These are phyloP conservation scores for Morella rubra DNA, from an alignment of 306 rosid genomes.

Conservation along the genomic window DNA sequence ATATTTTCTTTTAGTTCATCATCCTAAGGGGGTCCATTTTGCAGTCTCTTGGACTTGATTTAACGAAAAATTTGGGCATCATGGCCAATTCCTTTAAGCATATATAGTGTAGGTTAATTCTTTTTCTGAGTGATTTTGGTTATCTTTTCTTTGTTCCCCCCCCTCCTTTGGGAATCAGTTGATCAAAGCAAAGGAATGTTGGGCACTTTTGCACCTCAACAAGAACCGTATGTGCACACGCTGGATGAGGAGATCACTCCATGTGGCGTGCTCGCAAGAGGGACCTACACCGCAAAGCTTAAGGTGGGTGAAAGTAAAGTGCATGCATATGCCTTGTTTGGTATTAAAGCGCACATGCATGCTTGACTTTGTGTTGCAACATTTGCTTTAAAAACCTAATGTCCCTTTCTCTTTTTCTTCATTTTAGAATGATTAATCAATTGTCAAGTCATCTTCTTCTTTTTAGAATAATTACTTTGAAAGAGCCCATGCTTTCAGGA, in stretches of 20 bases:
- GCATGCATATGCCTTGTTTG: constrained; percentile 1
- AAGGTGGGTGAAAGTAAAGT: constrained; percentile 49
- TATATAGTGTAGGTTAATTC: not conserved
- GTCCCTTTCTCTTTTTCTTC: not conserved
- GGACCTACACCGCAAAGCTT: constrained; percentile 76
- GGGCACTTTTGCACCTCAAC: constrained; percentile 91
- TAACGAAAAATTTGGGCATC: not conserved
- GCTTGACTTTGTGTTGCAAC: not conserved
- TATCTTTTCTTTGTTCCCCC: not conserved
- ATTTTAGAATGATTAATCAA: not conserved
- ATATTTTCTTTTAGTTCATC: not conserved
- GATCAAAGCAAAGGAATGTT: constrained; percentile 87
- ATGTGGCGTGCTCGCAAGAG: constrained; percentile 83
- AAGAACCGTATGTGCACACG: constrained; percentile 60
- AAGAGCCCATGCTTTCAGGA: not conserved
- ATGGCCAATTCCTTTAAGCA: not conserved
- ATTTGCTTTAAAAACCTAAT: not conserved
- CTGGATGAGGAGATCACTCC: constrained; percentile 95
- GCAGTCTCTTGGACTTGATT: not conserved
- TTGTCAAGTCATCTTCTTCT: not conserved
- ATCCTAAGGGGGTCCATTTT: not conserved
- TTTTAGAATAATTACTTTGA: not conserved
- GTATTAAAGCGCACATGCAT: not conserved
- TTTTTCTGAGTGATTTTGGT: not conserved
- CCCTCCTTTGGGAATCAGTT: constrained; percentile 48